Conservation (phyloP, 2,329 filamentous ascomycete species). For the Fusarium drepaniforme region DNA sequence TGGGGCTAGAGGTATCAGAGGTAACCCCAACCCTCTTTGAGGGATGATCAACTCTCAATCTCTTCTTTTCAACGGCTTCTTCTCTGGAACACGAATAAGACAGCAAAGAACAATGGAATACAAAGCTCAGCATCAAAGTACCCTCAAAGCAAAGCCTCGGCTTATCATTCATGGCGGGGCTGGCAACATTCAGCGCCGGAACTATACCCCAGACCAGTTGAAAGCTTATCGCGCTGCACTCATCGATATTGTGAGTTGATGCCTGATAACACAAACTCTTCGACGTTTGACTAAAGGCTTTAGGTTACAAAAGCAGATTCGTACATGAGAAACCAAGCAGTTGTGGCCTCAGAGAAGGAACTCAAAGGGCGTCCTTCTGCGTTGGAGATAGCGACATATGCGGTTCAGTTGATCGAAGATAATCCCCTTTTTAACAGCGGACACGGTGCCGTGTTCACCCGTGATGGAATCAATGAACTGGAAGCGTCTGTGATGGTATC, state of each 20-base stretch:
- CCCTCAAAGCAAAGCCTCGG: constrained; percentile 60
- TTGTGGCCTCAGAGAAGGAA: constrained; percentile 17
- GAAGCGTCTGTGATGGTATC: constrained; percentile 91
- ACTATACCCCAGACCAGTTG: constrained; percentile 70
- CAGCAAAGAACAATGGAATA: constrained; percentile 55
- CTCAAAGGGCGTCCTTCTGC: constrained; percentile 62
- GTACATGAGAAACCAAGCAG: constrained; percentile 56
- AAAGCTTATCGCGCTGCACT: constrained; percentile 70
- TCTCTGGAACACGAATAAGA: background rate
- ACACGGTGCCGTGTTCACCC: constrained; percentile 88
- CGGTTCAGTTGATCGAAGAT: constrained; percentile 82
- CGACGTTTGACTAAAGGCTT: background rate
- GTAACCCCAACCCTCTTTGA: constrained; percentile 8
- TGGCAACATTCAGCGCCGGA: constrained; percentile 73
- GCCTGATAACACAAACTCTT: too few species aligned
- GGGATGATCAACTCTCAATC: constrained; percentile 9
- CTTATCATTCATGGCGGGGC: constrained; percentile 81
- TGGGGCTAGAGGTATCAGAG: constrained; percentile 13
- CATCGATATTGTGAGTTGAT: constrained; percentile 66
- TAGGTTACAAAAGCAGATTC: constrained; percentile 59
- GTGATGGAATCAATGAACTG: constrained; percentile 84
- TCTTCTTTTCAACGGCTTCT: background rate
- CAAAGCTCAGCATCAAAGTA: constrained; percentile 37
- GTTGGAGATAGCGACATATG: constrained; percentile 80
- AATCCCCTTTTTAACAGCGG: constrained; percentile 87